Evolutionary conservation across 306 rosid species (phyloP).

Genomic region (Trifolium dubium): DNA sequence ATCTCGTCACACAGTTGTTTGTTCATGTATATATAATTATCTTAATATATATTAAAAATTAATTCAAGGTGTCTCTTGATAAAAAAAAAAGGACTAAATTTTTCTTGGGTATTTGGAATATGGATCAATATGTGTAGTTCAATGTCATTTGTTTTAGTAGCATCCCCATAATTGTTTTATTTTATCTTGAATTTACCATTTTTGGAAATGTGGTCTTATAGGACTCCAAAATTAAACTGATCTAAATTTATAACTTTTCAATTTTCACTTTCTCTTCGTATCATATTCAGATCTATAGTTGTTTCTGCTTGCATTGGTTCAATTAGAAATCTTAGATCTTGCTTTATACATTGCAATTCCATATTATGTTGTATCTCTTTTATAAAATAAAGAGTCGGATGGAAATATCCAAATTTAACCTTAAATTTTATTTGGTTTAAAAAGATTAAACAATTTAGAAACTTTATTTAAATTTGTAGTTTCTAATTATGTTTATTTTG

Average conservation of each 20-base stretch:
- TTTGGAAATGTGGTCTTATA: slow-evolving; percentile 12
- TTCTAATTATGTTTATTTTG: too few species aligned
- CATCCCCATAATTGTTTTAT: neutral
- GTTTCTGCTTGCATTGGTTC: slow-evolving; percentile 34
- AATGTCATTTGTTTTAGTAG: slow-evolving; percentile 40
- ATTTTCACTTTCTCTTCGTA: slow-evolving; percentile 4
- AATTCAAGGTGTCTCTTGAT: too few species aligned
- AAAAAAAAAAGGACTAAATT: neutral
- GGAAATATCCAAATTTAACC: too few species aligned
- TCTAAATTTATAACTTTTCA: too few species aligned
- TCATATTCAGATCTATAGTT: slow-evolving; percentile 33
- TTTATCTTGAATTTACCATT: slow-evolving; percentile 39
- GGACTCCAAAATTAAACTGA: neutral
- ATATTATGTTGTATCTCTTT: too few species aligned
- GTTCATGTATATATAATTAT: too few species aligned
- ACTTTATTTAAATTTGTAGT: too few species aligned
- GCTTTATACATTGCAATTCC: neutral
- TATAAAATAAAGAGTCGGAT: too few species aligned
- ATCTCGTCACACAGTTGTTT: too few species aligned
- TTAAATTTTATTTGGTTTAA: too few species aligned
- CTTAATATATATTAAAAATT: too few species aligned
- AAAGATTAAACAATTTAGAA: too few species aligned
- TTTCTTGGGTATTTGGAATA: slow-evolving; percentile 31
- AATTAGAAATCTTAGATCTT: slow-evolving; percentile 44
- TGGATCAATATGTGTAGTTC: slow-evolving; percentile 59